Evolutionary conservation across 768 basidiomycete genomes (phyloP).

Genomic region (Xerocomus potaroensis): DNA sequence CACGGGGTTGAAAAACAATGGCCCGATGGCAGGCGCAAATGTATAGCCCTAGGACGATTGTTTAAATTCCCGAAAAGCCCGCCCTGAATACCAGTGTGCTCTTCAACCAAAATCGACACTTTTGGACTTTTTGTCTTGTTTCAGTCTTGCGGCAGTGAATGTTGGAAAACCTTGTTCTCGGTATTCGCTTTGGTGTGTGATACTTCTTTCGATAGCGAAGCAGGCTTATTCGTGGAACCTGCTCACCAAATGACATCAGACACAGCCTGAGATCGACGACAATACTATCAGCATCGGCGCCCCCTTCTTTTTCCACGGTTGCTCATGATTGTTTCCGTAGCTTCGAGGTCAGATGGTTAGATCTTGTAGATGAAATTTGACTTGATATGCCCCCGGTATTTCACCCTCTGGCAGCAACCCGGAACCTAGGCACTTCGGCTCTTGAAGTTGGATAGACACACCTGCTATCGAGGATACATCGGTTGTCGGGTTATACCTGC

Average conservation of each 20-base stretch:
- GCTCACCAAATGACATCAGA: constrained; percentile 34
- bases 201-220: constrained; percentile 65
- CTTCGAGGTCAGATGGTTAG: constrained; percentile 35
- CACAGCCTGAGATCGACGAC: constrained; percentile 45
- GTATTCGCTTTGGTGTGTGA: constrained; percentile 66
- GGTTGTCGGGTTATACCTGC: constrained; percentile 69
- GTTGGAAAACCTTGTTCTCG: constrained; percentile 61
- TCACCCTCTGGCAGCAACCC: constrained; percentile 81
- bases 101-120: constrained; percentile 10
- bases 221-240: constrained; percentile 11
- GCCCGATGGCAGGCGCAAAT: constrained; percentile 67
- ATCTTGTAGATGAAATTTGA: not conserved
- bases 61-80: constrained; percentile 55
- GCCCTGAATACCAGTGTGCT: constrained; percentile 66
- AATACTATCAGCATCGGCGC: constrained; percentile 81
- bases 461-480: constrained; percentile 74
- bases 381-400: constrained; percentile 49
- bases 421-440: constrained; percentile 76
- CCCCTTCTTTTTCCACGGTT: constrained; percentile 30
- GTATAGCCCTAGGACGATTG: constrained; percentile 69
- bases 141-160: constrained; percentile 49
- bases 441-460: constrained; percentile 84
- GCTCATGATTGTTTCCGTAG: constrained; percentile 28
- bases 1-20: constrained; percentile 36
- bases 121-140: constrained; percentile 25